These are phyloP conservation scores for Boletus barrowsii DNA, from an alignment of 768 basidiomycete genomes.

Conservation along the genomic window DNA sequence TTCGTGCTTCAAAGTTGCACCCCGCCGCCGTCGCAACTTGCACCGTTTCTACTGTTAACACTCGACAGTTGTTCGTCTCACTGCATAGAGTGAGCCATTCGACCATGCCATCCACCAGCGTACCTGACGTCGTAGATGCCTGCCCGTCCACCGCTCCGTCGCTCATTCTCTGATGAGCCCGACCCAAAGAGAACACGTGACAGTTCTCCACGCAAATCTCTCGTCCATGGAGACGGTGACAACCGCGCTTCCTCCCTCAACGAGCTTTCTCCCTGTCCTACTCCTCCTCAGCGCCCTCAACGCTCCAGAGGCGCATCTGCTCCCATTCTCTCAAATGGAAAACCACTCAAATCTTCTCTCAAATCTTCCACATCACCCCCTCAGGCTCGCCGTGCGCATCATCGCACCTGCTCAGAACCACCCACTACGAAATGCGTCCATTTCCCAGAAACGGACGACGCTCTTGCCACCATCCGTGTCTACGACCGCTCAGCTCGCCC, in stretches of 20 bases:
- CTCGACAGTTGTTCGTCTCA: too few relatives aligned
- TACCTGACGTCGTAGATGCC: too few relatives aligned
- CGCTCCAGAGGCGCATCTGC: slow-evolving; percentile 35
- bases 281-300: slow-evolving; percentile 36
- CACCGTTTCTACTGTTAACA: too few relatives aligned
- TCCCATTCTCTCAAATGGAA: slow-evolving; percentile 67
- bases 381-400: slow-evolving; percentile 10
- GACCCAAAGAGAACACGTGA: too few relatives aligned
- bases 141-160: too few relatives aligned
- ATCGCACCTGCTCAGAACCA: slow-evolving; percentile 55
- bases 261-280: slow-evolving; percentile 7
- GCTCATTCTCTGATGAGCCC: too few relatives aligned
- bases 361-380: slow-evolving; percentile 45
- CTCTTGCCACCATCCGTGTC: slow-evolving; percentile 57
- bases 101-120: too few relatives aligned
- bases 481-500: slow-evolving; percentile 71
- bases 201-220: too few relatives aligned
- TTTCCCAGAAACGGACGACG: slow-evolving; percentile 69
- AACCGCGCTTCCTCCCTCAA: slow-evolving; percentile 15
- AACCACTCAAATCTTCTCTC: slow-evolving; percentile 83
- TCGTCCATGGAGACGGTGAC: slow-evolving; percentile 24
- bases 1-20: too few relatives aligned
- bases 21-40: too few relatives aligned
- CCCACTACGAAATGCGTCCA: slow-evolving; percentile 82
- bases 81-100: too few relatives aligned